Base-by-base conservation (phyloP, 768 basidiomycete genomes). In the Tricholoma hemisulphureum region DNA sequence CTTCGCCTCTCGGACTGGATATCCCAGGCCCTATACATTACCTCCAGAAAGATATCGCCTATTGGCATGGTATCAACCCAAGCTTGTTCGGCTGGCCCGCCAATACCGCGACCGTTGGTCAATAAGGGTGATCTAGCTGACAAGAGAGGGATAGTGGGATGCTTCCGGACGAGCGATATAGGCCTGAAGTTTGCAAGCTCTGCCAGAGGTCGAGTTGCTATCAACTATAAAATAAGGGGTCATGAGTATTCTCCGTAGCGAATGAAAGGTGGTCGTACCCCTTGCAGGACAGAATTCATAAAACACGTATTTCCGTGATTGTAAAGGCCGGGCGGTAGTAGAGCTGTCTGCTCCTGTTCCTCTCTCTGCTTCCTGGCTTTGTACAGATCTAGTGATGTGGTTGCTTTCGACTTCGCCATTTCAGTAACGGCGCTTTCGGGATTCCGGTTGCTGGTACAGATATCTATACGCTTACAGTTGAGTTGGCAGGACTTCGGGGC, bases 281-380 rank as follows among this genome's bases (percentile, higher is more conserved):
- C 91, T 69, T 98, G 95, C 26, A 98, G 76, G 28, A 94, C 92
- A 29, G 93, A 94, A 73, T 96, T 98, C 88, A 95, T 92, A 73
- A 95, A 98, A 73, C 95, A 98, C 0, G 94, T 96, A 69, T 92
- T 92, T 41, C 89, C 88, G 74, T 91, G 88, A 68, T 93, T 93
- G 45, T 84, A 66, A 21, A 93, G 77, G 6, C 90, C 90, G 3
- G 90, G 88, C 0, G 90, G 90, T 9, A 91, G 75, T 39, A 80
- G 75, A 0, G 86, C 85, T 6, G 73, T 70, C 65, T 71, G 76
- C 67, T 88, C 88, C 51, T 76, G 74, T 63, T 89, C 88, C 68
- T 90, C 87, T 64, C 80, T 77, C 53, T 78, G 77, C 63, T 77
- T 84, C 53, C 82, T 74, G 21, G 81, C 83, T 61, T 73, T 74